phyloP scores from a whole-genome alignment of 1,284 basidiomycete species.

The Boletus mariae region DNA sequence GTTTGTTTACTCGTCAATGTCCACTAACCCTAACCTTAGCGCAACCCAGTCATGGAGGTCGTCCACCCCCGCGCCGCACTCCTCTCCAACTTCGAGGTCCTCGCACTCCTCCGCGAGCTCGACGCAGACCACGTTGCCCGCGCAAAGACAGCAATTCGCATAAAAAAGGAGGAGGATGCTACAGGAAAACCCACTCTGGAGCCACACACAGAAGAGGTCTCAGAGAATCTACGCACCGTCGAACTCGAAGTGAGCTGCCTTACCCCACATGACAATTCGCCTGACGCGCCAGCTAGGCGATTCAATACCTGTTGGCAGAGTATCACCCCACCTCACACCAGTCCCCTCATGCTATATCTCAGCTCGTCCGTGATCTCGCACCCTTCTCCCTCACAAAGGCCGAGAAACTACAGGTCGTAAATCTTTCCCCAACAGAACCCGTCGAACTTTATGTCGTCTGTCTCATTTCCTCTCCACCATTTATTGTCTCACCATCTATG shows the following conservation, averaged over 20 bases:
- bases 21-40: conserved; percentile 27
- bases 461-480: conserved; percentile 16
- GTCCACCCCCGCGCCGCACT: conserved; percentile 75
- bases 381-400: conserved; percentile 79
- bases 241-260: conserved; percentile 73
- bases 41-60: conserved; percentile 38
- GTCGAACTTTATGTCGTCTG: conserved; percentile 90
- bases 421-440: conserved; percentile 76
- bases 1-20: conserved; percentile 16
- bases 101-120: conserved; percentile 72
- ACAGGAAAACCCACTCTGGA: conserved; percentile 35
- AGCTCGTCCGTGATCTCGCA: conserved; percentile 65
- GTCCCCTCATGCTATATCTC: conserved; percentile 59
- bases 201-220: conserved; percentile 49
- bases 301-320: conserved; percentile 75
- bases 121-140: conserved; percentile 69
- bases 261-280: neutral
- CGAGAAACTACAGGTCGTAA: conserved; percentile 89
- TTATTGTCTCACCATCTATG: neutral
- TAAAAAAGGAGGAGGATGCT: conserved; percentile 70
- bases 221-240: conserved; percentile 82
- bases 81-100: conserved; percentile 84
- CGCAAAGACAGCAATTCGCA: conserved; percentile 57
- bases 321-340: conserved; percentile 71
- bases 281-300: conserved; percentile 49